phyloP scores from a whole-genome alignment of 305 asterid species.

The Lippia alba region DNA sequence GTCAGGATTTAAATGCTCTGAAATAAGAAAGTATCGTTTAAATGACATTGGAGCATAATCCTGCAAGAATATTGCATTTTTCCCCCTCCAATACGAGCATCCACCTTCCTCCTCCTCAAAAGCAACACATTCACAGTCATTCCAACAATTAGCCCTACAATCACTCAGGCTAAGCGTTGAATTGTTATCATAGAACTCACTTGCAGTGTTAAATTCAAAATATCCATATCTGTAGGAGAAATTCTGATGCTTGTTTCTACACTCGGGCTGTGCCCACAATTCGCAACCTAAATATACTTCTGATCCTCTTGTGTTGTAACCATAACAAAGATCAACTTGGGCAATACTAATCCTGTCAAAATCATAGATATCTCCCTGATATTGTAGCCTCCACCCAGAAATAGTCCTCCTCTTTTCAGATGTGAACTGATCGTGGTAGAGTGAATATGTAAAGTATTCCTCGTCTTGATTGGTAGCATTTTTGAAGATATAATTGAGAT shows the following conservation, averaged over 20 bases:
- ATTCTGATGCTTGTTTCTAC: constrained; percentile 8
- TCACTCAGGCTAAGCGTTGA: constrained; percentile 22
- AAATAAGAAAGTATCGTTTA: not conserved
- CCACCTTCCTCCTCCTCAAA: not conserved
- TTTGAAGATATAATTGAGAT: not conserved
- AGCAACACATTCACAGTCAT: constrained; percentile 10
- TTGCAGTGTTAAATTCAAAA: not conserved
- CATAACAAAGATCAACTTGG: constrained; percentile 1
- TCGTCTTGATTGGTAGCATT: constrained; percentile 7
- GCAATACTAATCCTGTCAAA: not conserved
- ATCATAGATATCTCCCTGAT: not conserved
- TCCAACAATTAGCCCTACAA: constrained; percentile 31
- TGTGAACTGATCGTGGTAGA: not conserved
- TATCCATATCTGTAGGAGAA: not conserved
- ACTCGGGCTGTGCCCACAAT: constrained; percentile 23
- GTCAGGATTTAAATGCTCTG: not conserved
- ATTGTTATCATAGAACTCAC: not conserved
- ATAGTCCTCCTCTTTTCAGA: not conserved
- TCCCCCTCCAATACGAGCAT: constrained; percentile 7
- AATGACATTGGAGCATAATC: not conserved
- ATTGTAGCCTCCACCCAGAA: not conserved
- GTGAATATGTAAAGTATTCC: constrained; percentile 22
- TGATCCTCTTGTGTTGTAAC: constrained; percentile 7
- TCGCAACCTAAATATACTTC: not conserved
- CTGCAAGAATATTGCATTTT: not conserved